phyloP scores from a whole-genome alignment of 192 early-diverging fungal species.

The Allomyces macrogynus region DNA sequence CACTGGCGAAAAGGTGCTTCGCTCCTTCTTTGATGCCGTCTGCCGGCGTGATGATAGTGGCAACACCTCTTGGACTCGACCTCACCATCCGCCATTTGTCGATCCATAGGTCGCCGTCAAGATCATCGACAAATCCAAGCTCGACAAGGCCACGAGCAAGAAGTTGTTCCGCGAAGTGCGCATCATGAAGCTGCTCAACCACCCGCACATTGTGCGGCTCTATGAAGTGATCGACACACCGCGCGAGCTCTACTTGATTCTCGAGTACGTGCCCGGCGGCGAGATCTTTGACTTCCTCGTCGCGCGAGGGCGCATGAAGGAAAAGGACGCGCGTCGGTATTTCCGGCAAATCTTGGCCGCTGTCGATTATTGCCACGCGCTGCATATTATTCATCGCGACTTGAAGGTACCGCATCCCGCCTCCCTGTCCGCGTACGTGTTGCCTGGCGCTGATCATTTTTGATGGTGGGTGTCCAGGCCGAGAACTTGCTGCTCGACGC shows the following conservation, averaged over 20 bases:
- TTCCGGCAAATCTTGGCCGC: constrained; percentile 78
- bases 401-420: not conserved
- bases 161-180: constrained; percentile 77
- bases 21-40: constrained; percentile 7
- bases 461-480: constrained; percentile 79
- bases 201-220: constrained; percentile 78
- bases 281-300: constrained; percentile 92
- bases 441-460: not conserved
- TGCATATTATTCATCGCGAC: constrained; percentile 73
- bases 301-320: constrained; percentile 79
- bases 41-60: no score
- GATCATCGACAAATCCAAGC: constrained; percentile 54
- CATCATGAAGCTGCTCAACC: constrained; percentile 69
- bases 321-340: constrained; percentile 73
- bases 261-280: constrained; percentile 79
- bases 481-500: constrained; percentile 91
- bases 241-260: constrained; percentile 76
- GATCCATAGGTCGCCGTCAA: constrained; percentile 63
- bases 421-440: not conserved
- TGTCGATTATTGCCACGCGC: constrained; percentile 82
- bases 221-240: constrained; percentile 68
- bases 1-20: constrained; percentile 60
- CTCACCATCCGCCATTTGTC: constrained; percentile 1
- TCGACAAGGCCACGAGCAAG: constrained; percentile 53
- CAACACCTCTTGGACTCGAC: constrained; percentile 1